Percentiles rank a stretch among this genome's conserved stretches.
Conservation (phyloP, 768 basidiomycete genomes). For the Coprinopsis sp. region DNA sequence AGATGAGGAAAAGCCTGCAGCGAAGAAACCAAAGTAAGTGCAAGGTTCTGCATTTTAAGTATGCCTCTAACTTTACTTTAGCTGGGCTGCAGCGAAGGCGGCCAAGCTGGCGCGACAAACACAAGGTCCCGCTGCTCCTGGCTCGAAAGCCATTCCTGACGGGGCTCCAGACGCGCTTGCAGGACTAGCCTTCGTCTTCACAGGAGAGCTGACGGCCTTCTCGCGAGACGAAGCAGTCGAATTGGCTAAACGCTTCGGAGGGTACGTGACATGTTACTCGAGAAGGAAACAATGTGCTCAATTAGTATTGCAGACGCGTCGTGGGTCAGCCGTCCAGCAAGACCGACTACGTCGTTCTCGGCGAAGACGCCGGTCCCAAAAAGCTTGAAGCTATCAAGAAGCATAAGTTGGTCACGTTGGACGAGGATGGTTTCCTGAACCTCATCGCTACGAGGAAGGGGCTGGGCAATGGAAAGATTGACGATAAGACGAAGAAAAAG, state of each 20-base stretch:
- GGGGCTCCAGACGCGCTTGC: conserved; percentile 69
- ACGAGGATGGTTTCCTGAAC: conserved; percentile 83
- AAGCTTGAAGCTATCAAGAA: conserved; percentile 88
- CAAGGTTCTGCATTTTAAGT: not conserved
- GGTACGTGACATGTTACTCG: conserved; percentile 45
- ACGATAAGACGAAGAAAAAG: conserved; percentile 80
- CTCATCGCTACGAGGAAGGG: conserved; percentile 73
- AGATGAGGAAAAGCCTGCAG: conserved; percentile 12
- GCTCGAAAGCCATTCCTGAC: conserved; percentile 69
- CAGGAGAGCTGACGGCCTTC: conserved; percentile 84
- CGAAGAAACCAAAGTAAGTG: conserved; percentile 13
- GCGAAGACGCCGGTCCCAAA: conserved; percentile 79
- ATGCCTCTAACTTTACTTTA: conserved; percentile 10
- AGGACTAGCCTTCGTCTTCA: conserved; percentile 91
- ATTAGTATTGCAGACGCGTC: conserved; percentile 60
- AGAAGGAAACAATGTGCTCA: not conserved
- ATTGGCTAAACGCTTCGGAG: conserved; percentile 89
- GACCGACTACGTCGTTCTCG: conserved; percentile 86
- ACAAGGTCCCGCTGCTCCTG: conserved; percentile 53
- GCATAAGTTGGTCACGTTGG: conserved; percentile 66
- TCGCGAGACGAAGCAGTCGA: conserved; percentile 85
- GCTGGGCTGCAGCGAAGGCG: conserved; percentile 48
- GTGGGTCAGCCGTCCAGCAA: conserved; percentile 84
- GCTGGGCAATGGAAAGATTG: conserved; percentile 44
- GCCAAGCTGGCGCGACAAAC: conserved; percentile 42